Base-by-base conservation (phyloP, 1,139 yeast species). In the Schizosaccharomyces versatilis region DNA sequence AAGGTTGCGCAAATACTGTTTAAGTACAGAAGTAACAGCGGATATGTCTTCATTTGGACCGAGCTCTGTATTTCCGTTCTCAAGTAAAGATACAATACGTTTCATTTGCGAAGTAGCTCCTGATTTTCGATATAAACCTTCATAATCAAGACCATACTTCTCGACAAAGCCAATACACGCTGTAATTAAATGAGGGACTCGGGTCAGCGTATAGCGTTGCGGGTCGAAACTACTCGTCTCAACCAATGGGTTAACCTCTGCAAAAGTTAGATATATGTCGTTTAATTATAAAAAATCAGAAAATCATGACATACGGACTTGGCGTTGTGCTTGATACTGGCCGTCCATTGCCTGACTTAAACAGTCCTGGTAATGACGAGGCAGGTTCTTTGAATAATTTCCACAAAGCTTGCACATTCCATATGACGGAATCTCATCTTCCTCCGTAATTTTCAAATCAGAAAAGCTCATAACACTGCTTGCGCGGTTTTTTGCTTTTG, bases 51-150 rank as follows among this genome's bases (percentile, higher is more conserved):
- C 80, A 52, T 70, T 48, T 74, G 76, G 24, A 74, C 72, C 38
- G 36, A 57, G 47, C 12, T 47, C 52, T 24, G 52, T 36, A 19
- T 48, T 38, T 38, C 53, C 57, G 7, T 39, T 14, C 52, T 67
- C 72, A 62, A 74, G 75, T 57, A 68, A 67, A 57, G 68, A 69
- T 61, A 71, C 69, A 67, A 69, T 64, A 63, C 73, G 62, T 56
- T 76, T 80, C 60, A 84, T 78, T 55, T 85, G 84, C 12, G 90
- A 78, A 57, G 82, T 78, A 6, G 90, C 86, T 1, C 97, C 98
- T 24, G 94, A 82, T 60, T 88, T 82, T 62, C 98, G 75, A 69
- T 90, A 90, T 47, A 90, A 75, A 6, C 98, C 98, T 67, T 88
- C 97, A 47, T 73, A 70, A 53, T 73, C 78, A 61, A 84, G 65